Conservation (phyloP, 2,329 filamentous ascomycete genomes). For the Fusarium sp. region DNA sequence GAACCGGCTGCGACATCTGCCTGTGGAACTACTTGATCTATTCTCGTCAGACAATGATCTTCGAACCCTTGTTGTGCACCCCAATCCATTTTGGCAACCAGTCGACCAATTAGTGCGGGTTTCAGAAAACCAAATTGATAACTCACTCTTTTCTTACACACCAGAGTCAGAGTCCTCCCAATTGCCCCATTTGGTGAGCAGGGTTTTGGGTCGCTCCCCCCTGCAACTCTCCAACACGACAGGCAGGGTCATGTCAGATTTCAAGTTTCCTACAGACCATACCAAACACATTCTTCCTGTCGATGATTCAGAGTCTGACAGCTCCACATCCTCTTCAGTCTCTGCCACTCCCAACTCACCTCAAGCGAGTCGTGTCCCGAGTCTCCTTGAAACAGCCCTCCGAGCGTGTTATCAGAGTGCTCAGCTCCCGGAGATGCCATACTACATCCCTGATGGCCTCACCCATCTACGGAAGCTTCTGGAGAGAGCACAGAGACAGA, state of each 20-base stretch:
- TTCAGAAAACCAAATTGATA: conserved; percentile 8
- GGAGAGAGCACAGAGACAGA: conserved; percentile 53
- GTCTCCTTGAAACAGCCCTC: conserved; percentile 64
- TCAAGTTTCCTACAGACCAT: conserved; percentile 43
- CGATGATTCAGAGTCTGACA: conserved; percentile 24
- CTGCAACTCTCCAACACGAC: conserved; percentile 47
- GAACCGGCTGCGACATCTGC: conserved; percentile 71
- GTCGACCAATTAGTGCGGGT: conserved; percentile 23
- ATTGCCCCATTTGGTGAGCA: conserved; percentile 39
- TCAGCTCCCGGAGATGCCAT: conserved; percentile 56
- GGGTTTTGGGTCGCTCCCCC: conserved; percentile 46
- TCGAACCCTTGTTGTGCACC: conserved; percentile 66
- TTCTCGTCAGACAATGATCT: conserved; percentile 60
- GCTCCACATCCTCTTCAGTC: conserved; percentile 1
- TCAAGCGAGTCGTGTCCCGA: conserved; percentile 55
- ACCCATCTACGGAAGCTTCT: conserved; percentile 56
- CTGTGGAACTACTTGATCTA: conserved; percentile 71
- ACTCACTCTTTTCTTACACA: conserved; percentile 19
- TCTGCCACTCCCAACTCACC: conserved; percentile 9
- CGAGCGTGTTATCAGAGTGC: conserved; percentile 58
- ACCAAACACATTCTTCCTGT: conserved; percentile 38
- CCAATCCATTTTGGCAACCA: conserved; percentile 71
- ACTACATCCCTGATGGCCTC: conserved; percentile 57
- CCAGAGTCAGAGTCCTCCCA: neutral
- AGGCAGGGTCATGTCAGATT: conserved; percentile 46